Conservation (phyloP, 1,139 yeast genomes). For the Meyerozyma guilliermondii region DNA sequence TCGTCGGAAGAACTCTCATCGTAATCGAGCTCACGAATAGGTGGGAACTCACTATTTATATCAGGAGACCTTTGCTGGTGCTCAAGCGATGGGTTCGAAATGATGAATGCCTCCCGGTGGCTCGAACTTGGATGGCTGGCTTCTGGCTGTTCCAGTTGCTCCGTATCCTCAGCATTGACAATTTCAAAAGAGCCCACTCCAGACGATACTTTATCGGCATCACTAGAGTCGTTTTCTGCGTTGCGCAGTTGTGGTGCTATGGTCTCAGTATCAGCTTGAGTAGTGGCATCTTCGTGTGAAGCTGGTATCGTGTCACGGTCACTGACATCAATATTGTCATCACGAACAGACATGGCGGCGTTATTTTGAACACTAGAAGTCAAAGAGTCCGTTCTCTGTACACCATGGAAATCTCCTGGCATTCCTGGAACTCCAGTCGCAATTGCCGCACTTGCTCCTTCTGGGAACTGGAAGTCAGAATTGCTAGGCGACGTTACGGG, state of each 20-base stretch:
- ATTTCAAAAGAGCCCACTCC: slow-evolving; percentile 51
- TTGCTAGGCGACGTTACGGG: slow-evolving; percentile 54
- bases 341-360: slow-evolving; percentile 84
- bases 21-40: slow-evolving; percentile 59
- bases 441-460: slow-evolving; percentile 33
- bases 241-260: slow-evolving; percentile 1
- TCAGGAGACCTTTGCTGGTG: slow-evolving; percentile 1
- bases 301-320: slow-evolving; percentile 7
- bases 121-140: background rate
- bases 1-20: slow-evolving; percentile 54
- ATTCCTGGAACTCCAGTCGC: slow-evolving; percentile 42
- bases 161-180: slow-evolving; percentile 43
- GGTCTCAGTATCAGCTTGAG: slow-evolving; percentile 3
- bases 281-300: slow-evolving; percentile 8
- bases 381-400: slow-evolving; percentile 65
- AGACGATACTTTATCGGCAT: slow-evolving; percentile 40
- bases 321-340: slow-evolving; percentile 52
- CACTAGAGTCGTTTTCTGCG: slow-evolving; percentile 17
- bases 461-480: slow-evolving; percentile 50
- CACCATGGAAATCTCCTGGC: slow-evolving; percentile 45
- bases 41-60: slow-evolving; percentile 58
- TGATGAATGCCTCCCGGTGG: slow-evolving; percentile 7
- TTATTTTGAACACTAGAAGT: slow-evolving; percentile 91
- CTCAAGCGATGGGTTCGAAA: slow-evolving; percentile 2
- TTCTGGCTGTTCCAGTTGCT: slow-evolving; percentile 2